These are phyloP conservation scores for Bacidia rubella DNA, from an alignment of 495 filamentous ascomycete genomes.

Conservation along the genomic window DNA sequence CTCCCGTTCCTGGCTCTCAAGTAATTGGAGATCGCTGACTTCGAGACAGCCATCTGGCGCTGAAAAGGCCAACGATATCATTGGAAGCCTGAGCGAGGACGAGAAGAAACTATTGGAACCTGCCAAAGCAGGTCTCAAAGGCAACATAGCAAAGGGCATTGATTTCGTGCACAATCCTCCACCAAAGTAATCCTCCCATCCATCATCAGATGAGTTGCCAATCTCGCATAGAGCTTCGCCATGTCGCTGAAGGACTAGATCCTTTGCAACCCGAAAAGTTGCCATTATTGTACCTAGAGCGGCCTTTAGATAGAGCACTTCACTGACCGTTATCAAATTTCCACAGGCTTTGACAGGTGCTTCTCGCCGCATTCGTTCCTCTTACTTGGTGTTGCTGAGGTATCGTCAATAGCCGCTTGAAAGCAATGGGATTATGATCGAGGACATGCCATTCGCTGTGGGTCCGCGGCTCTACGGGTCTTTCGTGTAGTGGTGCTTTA, in stretches of 20 bases:
- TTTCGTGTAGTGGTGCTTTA: not conserved
- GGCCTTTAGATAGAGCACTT: constrained; percentile 5
- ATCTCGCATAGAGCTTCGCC: not conserved
- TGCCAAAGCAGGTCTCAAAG: constrained; percentile 60
- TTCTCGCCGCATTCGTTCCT: no score
- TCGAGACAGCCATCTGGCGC: constrained; percentile 57
- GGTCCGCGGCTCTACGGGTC: no score
- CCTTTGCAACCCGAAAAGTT: not conserved
- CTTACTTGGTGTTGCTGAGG: no score
- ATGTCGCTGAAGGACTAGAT: not conserved
- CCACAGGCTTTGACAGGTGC: constrained; percentile 12
- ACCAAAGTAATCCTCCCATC: constrained; percentile 45
- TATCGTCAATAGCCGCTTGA: not conserved
- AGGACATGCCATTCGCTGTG: no score
- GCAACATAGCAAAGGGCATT: constrained; percentile 88
- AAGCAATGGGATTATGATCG: no score
- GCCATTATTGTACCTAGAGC: constrained; percentile 6
- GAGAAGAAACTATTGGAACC: constrained; percentile 79
- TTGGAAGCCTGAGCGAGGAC: constrained; percentile 55
- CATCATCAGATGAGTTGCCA: constrained; percentile 11
- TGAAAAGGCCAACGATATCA: constrained; percentile 67
- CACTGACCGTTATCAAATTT: constrained; percentile 7
- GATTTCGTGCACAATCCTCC: constrained; percentile 77
- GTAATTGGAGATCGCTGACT: constrained; percentile 21
- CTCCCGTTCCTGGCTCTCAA: constrained; percentile 10